A percentile compares a stretch with the other conserved stretches of the same genome.
phyloP scores from a whole-genome alignment of 2,329 filamentous ascomycete species.

The Nannizziopsis arthrosporioides region DNA sequence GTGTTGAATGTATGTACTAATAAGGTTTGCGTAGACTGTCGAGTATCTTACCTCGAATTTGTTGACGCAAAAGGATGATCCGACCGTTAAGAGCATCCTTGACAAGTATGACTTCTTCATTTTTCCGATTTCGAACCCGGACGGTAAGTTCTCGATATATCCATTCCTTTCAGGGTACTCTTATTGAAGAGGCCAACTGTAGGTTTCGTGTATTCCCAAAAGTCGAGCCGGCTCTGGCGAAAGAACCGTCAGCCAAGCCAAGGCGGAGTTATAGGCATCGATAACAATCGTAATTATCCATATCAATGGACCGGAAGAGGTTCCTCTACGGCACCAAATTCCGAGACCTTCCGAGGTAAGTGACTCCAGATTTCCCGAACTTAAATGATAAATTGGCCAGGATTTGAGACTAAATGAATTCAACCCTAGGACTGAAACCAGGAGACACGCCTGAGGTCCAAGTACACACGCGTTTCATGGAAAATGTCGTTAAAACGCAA shows the following conservation, averaged over 20 bases:
- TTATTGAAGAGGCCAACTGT: neutral
- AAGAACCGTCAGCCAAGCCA: slow-evolving; percentile 44
- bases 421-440: slow-evolving; percentile 25
- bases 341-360: slow-evolving; percentile 36
- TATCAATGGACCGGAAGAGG: slow-evolving; percentile 40
- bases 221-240: slow-evolving; percentile 49
- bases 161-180: neutral
- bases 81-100: slow-evolving; percentile 37
- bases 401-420: neutral
- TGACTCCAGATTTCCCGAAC: neutral
- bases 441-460: slow-evolving; percentile 44
- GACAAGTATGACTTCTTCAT: slow-evolving; percentile 57
- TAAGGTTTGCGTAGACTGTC: slow-evolving; percentile 7
- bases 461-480: slow-evolving; percentile 40
- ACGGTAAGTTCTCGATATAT: slow-evolving; percentile 33
- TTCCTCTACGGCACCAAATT: slow-evolving; percentile 43
- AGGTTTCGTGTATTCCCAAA: slow-evolving; percentile 51
- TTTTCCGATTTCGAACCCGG: slow-evolving; percentile 51
- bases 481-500: slow-evolving; percentile 34
- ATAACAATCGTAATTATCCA: slow-evolving; percentile 51
- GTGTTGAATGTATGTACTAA: neutral
- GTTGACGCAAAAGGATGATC: slow-evolving; percentile 30
- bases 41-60: slow-evolving; percentile 46
- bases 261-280: slow-evolving; percentile 38
- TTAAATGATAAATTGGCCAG: neutral